A percentile compares a stretch with the other conserved stretches of the same genome.
Conservation (phyloP, 2,329 filamentous ascomycete genomes). For the Talaromyces sp. region DNA sequence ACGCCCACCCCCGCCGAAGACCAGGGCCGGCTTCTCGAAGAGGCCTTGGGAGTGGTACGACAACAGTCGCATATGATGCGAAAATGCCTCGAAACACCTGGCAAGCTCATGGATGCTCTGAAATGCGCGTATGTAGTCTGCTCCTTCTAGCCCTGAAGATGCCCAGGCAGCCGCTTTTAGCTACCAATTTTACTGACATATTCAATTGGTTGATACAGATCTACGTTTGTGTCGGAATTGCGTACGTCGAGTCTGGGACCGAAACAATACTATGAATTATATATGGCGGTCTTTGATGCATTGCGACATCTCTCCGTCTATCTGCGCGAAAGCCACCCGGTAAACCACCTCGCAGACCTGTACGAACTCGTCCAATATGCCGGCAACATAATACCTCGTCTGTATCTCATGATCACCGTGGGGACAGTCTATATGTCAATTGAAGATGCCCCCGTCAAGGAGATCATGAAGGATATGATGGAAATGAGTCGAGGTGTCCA, state of each 20-base stretch:
- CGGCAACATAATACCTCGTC: conserved; percentile 91
- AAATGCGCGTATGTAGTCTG: conserved; percentile 84
- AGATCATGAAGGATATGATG: conserved; percentile 99
- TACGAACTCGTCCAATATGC: conserved; percentile 98
- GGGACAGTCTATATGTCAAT: conserved; percentile 99
- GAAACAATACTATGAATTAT: conserved; percentile 99
- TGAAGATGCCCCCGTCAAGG: conserved; percentile 95
- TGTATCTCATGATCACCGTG: conserved; percentile 99
- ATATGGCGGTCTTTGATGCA: conserved; percentile 99
- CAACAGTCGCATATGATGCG: conserved; percentile 97
- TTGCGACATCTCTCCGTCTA: conserved; percentile 94
- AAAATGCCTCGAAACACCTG: conserved; percentile 92
- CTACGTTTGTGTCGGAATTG: conserved; percentile 95
- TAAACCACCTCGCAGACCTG: conserved; percentile 95
- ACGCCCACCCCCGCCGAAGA: conserved; percentile 68
- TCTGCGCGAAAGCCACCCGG: conserved; percentile 93
- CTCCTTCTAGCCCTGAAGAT: not conserved
- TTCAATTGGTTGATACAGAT: conserved; percentile 56
- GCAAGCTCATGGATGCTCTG: conserved; percentile 98
- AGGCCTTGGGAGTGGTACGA: conserved; percentile 92
- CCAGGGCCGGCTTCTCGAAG: conserved; percentile 89
- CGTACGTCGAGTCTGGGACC: conserved; percentile 96
- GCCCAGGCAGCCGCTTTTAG: conserved; percentile 29
- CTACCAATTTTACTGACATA: not conserved
- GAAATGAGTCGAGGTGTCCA: conserved; percentile 99